Base-by-base conservation (phyloP, 805 yeast genomes). In the Candida golubevii region DNA sequence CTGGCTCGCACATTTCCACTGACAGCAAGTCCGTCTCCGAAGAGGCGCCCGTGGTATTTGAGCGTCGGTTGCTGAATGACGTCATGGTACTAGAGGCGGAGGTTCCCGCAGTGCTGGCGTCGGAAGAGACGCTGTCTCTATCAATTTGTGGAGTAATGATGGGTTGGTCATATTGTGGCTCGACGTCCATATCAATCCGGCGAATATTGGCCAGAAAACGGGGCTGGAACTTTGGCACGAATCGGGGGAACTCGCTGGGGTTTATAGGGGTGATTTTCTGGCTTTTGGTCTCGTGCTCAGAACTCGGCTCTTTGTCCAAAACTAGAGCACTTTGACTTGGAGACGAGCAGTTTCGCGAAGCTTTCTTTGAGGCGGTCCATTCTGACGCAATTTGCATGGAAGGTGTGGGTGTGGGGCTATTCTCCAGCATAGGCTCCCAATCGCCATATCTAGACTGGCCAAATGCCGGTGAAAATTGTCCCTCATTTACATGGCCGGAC, bases 11-110 rank as follows among this genome's bases (percentile, higher is more conserved):
- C 33, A 30, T 14, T 15, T 43, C 46, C 33, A 43, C 42, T 6
- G 46, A 43, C 46, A 43, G 46, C 36, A 39, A 9, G 7, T 30
- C 46, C 6, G 42, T 43, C 26, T 42, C 39, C 13, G 38, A 15
- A 10, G 45, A 42, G 1, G 36, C 45, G 9, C 26, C 4, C 2
- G 46, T 10, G 31, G 26, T 34, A 30, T 12, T 30, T 5, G 42
- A 38, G 14, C 9, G 27, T 7, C 30, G 35, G 38, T 42, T 38
- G 4, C 30, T 36, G 15, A 32, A 31, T 5, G 39, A 12, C 14
- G 44, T 36, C n/a, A 6, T 15, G 7, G 26, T 13, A 37, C 45
- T 42, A 8, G 40, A 36, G 1, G 37, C 36, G 2, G 14, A 35
- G n/a, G 15, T 33, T 33, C 35, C 15, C 6, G 10, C 6, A 13